A percentile compares a stretch with the other conserved stretches of the same genome.
Conservation (phyloP, 2,329 filamentous ascomycete species). For the Aspergillus sp. region DNA sequence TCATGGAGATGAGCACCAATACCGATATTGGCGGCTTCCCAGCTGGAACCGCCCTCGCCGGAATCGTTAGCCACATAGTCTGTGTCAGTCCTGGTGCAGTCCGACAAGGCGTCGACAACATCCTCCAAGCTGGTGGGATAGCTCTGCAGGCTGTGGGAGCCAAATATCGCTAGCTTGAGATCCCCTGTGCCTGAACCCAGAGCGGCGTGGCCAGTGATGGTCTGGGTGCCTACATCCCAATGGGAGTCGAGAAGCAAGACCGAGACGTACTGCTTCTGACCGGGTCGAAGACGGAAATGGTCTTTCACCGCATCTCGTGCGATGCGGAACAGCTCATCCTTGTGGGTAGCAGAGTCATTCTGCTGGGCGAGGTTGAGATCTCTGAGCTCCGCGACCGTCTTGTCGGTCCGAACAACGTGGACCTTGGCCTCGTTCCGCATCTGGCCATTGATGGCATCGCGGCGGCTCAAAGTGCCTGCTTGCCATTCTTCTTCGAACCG, state of each 20-base stretch:
- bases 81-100: constrained; percentile 87
- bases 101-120: constrained; percentile 81
- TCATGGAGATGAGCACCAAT: constrained; percentile 93
- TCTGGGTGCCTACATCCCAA: constrained; percentile 73
- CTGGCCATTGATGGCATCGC: constrained; percentile 68
- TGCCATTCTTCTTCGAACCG: constrained; percentile 96
- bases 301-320: constrained; percentile 75
- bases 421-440: constrained; percentile 91
- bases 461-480: constrained; percentile 73
- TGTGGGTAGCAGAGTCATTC: constrained; percentile 67
- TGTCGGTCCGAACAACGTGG: constrained; percentile 78
- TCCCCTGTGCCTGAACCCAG: constrained; percentile 74
- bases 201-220: constrained; percentile 78
- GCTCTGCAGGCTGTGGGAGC: constrained; percentile 87
- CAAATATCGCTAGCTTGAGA: constrained; percentile 83
- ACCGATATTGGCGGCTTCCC: constrained; percentile 93
- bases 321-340: constrained; percentile 73
- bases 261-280: constrained; percentile 86
- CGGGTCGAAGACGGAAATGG: constrained; percentile 72
- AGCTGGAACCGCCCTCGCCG: constrained; percentile 83
- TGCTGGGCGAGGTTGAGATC: constrained; percentile 79
- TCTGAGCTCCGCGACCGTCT: constrained; percentile 81
- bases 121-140: constrained; percentile 90
- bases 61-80: constrained; percentile 80
- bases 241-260: constrained; percentile 84